These are phyloP conservation scores for Gaertneriomyces semiglobifer DNA, from an alignment of 192 early-diverging fungal species.

Conservation along the genomic window DNA sequence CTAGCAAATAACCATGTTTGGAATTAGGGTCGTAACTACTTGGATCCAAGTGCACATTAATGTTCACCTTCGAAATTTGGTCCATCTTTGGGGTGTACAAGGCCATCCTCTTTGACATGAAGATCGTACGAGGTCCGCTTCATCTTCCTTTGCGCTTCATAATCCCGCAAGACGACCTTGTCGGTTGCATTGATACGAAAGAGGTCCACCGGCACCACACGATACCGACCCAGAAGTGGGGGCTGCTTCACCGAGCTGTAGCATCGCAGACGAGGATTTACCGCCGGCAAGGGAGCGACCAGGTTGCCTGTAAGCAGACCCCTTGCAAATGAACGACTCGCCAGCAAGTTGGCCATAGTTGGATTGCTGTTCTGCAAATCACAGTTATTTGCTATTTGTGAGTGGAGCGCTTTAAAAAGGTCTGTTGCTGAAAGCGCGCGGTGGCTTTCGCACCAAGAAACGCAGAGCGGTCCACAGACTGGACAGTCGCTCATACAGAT, in stretches of 20 bases:
- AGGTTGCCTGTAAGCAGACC: too few species aligned
- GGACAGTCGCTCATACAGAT: too few species aligned
- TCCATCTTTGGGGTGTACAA: neutral
- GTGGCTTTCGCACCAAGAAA: too few species aligned
- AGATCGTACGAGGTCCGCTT: slow-evolving; percentile 7
- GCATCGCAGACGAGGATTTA: too few species aligned
- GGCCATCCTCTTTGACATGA: slow-evolving; percentile 6
- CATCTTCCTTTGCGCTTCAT: slow-evolving; percentile 3
- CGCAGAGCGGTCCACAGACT: too few species aligned
- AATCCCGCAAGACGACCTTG: slow-evolving; percentile 1
- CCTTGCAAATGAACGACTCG: too few species aligned
- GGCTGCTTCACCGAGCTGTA: neutral
- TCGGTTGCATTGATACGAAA: slow-evolving; percentile 12
- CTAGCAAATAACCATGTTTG: neutral
- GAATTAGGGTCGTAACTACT: neutral
- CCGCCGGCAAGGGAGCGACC: too few species aligned
- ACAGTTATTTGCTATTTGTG: too few species aligned
- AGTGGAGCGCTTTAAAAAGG: too few species aligned
- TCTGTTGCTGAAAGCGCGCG: too few species aligned
- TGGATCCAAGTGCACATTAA: neutral
- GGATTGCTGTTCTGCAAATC: too few species aligned
- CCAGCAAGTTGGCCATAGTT: too few species aligned
- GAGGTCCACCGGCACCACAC: slow-evolving; percentile 9
- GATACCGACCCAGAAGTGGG: slow-evolving; percentile 7
- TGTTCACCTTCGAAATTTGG: slow-evolving; percentile 6